Conservation (phyloP, 169 alveolate genomes). For the Eimeria falciformis region DNA sequence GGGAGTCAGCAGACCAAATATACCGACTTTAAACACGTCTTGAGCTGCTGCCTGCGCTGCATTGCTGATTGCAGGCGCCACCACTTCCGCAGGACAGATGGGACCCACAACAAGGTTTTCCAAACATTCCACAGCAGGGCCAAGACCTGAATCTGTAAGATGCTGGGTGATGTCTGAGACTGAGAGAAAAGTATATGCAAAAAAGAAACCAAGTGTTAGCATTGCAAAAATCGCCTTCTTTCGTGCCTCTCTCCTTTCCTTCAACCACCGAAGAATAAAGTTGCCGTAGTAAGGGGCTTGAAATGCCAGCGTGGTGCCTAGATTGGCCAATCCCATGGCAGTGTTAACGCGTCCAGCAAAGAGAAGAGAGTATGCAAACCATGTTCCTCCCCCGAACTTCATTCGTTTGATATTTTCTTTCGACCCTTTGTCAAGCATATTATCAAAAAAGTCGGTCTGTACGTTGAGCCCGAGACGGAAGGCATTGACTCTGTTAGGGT, state of each 20-base stretch:
- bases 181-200: conserved; percentile 19
- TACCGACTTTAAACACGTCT: conserved; percentile 54
- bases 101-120: conserved; percentile 28
- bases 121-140: conserved; percentile 57
- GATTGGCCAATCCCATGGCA: conserved; percentile 34
- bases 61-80: conserved; percentile 40
- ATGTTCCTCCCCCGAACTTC: conserved; percentile 48
- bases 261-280: conserved; percentile 31
- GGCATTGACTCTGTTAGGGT: conserved; percentile 40
- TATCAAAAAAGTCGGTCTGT: conserved; percentile 57
- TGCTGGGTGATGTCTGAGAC: conserved; percentile 57
- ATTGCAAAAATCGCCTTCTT: conserved; percentile 32
- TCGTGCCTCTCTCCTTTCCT: conserved; percentile 26
- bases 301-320: conserved; percentile 13
- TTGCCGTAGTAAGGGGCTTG: conserved; percentile 65
- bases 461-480: conserved; percentile 58
- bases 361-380: conserved; percentile 57
- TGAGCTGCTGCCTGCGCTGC: conserved; percentile 47
- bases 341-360: conserved; percentile 37
- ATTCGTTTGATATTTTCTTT: conserved; percentile 13
- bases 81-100: conserved; percentile 47
- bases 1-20: conserved; percentile 26
- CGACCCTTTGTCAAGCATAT: conserved; percentile 47
- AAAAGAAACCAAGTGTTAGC: conserved; percentile 28
- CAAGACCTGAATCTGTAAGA: conserved; percentile 35